A percentile compares a stretch with the other conserved stretches of the same genome.
Conservation (phyloP, 108 stramenopile genomes). For the Discostella pseudostelligera region DNA sequence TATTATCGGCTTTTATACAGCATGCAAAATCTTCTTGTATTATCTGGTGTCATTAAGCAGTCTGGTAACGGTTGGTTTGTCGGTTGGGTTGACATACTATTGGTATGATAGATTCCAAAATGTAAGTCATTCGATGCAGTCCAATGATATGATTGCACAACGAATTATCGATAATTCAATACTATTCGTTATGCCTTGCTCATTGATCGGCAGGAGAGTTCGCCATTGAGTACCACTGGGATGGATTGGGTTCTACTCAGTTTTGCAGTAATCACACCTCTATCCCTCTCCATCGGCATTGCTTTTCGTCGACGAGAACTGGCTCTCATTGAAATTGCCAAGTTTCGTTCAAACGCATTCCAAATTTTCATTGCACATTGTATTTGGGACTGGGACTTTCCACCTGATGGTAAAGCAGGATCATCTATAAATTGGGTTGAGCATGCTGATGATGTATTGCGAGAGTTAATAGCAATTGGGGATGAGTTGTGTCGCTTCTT, state of each 20-base stretch:
- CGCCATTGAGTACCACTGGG: slow-evolving; percentile 13
- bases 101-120: slow-evolving; percentile 31
- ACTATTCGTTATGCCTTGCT: not conserved
- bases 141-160: not conserved
- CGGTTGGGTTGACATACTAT: slow-evolving; percentile 39
- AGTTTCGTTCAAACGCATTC: slow-evolving; percentile 51
- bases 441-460: slow-evolving; percentile 54
- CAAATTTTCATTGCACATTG: slow-evolving; percentile 58
- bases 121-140: not conserved
- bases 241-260: slow-evolving; percentile 72
- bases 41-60: slow-evolving; percentile 45
- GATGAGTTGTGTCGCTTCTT: slow-evolving; percentile 59
- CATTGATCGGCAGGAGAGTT: slow-evolving; percentile 5
- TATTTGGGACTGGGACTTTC: slow-evolving; percentile 66
- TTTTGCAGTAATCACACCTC: slow-evolving; percentile 74
- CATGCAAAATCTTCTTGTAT: slow-evolving; percentile 35
- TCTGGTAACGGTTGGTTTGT: slow-evolving; percentile 14
- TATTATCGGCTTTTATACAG: slow-evolving; percentile 35
- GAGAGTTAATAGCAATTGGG: slow-evolving; percentile 48
- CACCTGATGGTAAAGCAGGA: slow-evolving; percentile 29
- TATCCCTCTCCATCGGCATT: slow-evolving; percentile 55
- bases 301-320: slow-evolving; percentile 68
- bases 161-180: not conserved
- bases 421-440: slow-evolving; percentile 52
- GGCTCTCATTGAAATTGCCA: slow-evolving; percentile 54